These are phyloP conservation scores for Xylaria sp. DNA, from an alignment of 2,329 filamentous ascomycete species.

Conservation along the genomic window DNA sequence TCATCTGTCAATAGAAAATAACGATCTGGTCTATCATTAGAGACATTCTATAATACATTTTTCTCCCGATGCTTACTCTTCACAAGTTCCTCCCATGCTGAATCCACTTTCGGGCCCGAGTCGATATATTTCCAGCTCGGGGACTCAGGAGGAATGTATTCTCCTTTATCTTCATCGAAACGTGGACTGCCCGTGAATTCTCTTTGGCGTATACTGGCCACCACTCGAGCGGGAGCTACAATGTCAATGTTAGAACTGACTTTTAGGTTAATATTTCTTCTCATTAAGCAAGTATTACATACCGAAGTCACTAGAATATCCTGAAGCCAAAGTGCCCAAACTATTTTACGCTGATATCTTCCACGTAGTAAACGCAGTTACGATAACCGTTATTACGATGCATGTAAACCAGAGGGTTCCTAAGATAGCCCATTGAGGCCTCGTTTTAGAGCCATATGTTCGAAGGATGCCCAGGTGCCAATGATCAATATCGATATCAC, in stretches of 20 bases:
- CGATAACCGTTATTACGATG: neutral
- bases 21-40: constrained; percentile 13
- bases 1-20: constrained; percentile 20
- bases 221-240: constrained; percentile 5
- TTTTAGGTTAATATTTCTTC: neutral
- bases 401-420: constrained; percentile 1
- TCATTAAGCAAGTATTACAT: neutral
- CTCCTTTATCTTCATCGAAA: constrained; percentile 12
- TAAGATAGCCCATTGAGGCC: neutral
- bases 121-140: constrained; percentile 18
- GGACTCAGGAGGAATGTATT: constrained; percentile 12
- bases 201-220: neutral
- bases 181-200: constrained; percentile 13
- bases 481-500: neutral
- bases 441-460: neutral
- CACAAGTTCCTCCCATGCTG: constrained; percentile 13
- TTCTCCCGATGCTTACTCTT: neutral
- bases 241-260: neutral
- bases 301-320: constrained; percentile 22
- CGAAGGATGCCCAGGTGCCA: neutral
- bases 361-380: neutral
- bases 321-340: neutral
- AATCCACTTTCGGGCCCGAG: constrained; percentile 9
- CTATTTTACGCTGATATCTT: neutral
- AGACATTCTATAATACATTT: neutral